These are phyloP conservation scores for Bryum argenteum DNA, from an alignment of 225 moss, liverwort and hornwort species.

Conservation along the genomic window DNA sequence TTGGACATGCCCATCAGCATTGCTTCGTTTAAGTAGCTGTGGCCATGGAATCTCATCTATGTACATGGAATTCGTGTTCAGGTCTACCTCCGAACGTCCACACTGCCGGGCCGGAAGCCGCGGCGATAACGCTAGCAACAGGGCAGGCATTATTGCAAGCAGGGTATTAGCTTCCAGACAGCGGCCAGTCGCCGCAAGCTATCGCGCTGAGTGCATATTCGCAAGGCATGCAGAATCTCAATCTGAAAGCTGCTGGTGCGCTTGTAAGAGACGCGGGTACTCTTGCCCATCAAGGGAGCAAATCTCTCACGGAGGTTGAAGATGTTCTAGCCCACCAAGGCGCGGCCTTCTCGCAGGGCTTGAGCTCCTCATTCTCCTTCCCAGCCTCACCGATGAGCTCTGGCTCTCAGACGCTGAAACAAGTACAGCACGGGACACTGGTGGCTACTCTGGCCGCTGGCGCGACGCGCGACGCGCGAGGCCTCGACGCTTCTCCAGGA, in stretches of 20 bases:
- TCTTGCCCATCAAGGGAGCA: slow-evolving; percentile 19
- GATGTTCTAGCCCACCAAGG: background rate
- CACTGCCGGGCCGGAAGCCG: no score
- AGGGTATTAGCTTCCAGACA: no score
- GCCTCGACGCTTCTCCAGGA: slow-evolving; percentile 6
- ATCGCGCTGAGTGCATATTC: background rate
- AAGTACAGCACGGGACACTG: background rate
- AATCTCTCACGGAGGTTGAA: background rate
- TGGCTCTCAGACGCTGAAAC: background rate
- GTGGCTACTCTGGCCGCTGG: background rate
- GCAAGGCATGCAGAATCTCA: background rate
- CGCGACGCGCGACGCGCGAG: slow-evolving; percentile 8
- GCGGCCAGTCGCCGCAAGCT: no score
- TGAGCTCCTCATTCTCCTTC: background rate
- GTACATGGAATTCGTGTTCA: no score
- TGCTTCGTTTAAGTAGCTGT: no score
- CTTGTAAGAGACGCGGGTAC: background rate
- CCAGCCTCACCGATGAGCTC: background rate
- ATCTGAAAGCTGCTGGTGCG: background rate
- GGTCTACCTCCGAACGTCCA: no score
- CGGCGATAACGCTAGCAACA: no score
- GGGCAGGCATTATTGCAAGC: no score
- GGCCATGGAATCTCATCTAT: no score
- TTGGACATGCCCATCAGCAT: no score
- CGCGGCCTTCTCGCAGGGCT: background rate